Conservation (phyloP, 2,329 filamentous ascomycete species). For the Zymoseptoria brevis region DNA sequence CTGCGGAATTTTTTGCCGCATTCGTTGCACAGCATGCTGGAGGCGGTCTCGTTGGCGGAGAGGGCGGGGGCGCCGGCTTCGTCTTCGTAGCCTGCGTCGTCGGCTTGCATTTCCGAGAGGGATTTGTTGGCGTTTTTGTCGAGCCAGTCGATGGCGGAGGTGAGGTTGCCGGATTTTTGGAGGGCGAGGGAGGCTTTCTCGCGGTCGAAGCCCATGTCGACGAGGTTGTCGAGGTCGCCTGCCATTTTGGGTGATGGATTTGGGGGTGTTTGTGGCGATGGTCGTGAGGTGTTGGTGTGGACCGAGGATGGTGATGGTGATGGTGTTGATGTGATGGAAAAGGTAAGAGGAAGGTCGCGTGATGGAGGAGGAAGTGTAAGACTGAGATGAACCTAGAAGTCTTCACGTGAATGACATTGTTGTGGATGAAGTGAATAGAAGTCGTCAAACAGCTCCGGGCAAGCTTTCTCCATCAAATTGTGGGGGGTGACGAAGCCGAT, state of each 20-base stretch:
- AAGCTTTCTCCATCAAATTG: no score
- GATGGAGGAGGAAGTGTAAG: background rate
- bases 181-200: constrained; percentile 75
- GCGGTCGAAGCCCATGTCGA: constrained; percentile 71
- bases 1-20: constrained; percentile 87
- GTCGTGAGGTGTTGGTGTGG: background rate
- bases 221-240: constrained; percentile 52
- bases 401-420: background rate
- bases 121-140: constrained; percentile 84
- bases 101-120: constrained; percentile 65
- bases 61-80: constrained; percentile 51
- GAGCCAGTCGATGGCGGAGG: constrained; percentile 84
- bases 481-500: background rate
- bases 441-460: no score
- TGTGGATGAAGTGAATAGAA: no score
- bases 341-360: background rate
- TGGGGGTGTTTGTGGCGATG: background rate
- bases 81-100: constrained; percentile 30
- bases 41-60: constrained; percentile 61
- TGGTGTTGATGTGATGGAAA: background rate
- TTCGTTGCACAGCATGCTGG: constrained; percentile 86
- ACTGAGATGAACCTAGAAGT: background rate
- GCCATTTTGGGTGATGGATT: constrained; percentile 30
- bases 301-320: background rate
- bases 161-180: constrained; percentile 72